Base-by-base conservation (phyloP, 2,329 filamentous ascomycete species). In the Microsporum audouinii region DNA sequence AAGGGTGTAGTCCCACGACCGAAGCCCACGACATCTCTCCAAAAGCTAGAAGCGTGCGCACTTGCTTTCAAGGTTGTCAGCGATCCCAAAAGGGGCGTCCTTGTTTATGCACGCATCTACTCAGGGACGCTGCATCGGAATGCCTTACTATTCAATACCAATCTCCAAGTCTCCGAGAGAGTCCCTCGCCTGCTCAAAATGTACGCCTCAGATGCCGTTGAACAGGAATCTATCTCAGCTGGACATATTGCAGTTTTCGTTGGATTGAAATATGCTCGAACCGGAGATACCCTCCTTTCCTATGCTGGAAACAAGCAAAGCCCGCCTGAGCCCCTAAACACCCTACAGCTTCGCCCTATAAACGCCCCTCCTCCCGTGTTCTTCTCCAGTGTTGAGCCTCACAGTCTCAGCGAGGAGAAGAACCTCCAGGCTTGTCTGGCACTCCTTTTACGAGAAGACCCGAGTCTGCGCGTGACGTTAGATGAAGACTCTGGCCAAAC, bases 181-280 rank as follows among this genome's bases (percentile, higher is more conserved):
- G 88, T 89, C 0, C 87, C 90, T 60, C 86, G 88, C 2, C 82
- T 97, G 39, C 77, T 96, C 60, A 91, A 91, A 66, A 95, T 97
- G 78, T 95, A 94, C 63, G 94, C 90, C 58, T 87, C 86, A 39
- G 89, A 95, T 69, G 88, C 91, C 0, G 83, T 95, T 14, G 91
- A 96, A 65, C 86, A 97, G 27, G 83, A 87, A 23, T 83, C 86
- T 33, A 88, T 99, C 41, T 79, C 84, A 2, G 84, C 89, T 0
- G 94, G 94, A 0, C 91, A 97, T 71, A 99, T 99, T 63, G 94
- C 94, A 36, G 94, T 96, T 2, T 87, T 99, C 58, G 86, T 88
- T 12, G 94, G 92, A 0, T 81, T 97, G 17, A 96, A 96, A 71
- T 83, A 88, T 68, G 88, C 92, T n/a, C 83, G 94, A 41, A 99